These are phyloP conservation scores for Trametes punicea DNA, from an alignment of 768 basidiomycete species.

Conservation along the genomic window DNA sequence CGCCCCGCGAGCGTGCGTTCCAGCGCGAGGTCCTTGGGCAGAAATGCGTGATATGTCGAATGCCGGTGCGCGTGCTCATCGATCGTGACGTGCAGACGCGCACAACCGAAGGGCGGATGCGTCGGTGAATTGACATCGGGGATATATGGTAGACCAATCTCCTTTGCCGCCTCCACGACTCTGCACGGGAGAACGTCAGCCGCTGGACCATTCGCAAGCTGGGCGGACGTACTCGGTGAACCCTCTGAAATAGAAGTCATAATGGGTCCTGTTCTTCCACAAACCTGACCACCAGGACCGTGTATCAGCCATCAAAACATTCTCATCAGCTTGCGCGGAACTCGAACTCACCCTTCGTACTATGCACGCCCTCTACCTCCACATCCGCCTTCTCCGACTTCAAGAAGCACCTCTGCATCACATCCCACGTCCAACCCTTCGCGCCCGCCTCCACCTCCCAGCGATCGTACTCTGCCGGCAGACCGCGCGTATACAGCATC, in stretches of 20 bases:
- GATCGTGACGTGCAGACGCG: constrained; percentile 24
- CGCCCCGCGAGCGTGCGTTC: constrained; percentile 4
- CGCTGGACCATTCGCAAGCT: not conserved
- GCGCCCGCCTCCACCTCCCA: constrained; percentile 29
- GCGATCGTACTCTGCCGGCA: constrained; percentile 31
- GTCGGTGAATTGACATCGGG: constrained; percentile 24
- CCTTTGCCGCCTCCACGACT: constrained; percentile 18
- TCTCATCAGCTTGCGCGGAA: not conserved
- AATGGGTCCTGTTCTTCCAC: constrained; percentile 16
- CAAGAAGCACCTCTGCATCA: constrained; percentile 33
- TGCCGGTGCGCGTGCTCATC: constrained; percentile 18
- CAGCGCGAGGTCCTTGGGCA: constrained; percentile 14
- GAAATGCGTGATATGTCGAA: constrained; percentile 25
- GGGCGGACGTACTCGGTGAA: constrained; percentile 9
- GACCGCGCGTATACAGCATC: constrained; percentile 32
- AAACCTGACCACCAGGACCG: not conserved
- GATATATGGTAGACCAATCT: constrained; percentile 22
- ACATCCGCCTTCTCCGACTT: constrained; percentile 31
- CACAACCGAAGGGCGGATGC: constrained; percentile 21
- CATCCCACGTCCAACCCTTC: constrained; percentile 35
- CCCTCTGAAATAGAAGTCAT: constrained; percentile 12
- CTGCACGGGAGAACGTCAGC: not conserved
- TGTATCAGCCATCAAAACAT: not conserved
- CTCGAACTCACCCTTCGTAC: not conserved
- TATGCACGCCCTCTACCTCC: constrained; percentile 12